phyloP scores from a whole-genome alignment of 1,139 yeast genomes.

The Sugiyamaella pinicola region DNA sequence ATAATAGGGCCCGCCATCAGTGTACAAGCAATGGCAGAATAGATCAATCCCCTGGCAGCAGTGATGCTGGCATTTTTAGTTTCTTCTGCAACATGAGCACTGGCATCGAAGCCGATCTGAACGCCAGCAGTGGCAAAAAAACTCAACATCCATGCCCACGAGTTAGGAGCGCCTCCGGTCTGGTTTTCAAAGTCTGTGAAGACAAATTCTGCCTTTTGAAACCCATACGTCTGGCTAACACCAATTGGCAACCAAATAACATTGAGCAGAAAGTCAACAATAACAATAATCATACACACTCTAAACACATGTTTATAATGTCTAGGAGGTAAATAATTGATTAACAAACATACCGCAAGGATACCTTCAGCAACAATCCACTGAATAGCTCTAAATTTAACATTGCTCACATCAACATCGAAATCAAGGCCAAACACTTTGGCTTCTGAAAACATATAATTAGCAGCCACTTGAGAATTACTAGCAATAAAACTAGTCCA shows the following conservation, averaged over 20 bases:
- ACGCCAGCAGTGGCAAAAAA: slow-evolving; percentile 36
- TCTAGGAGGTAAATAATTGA: slow-evolving; percentile 34
- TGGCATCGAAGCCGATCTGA: slow-evolving; percentile 57
- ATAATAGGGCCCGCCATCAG: slow-evolving; percentile 53
- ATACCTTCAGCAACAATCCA: slow-evolving; percentile 36
- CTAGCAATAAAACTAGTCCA: slow-evolving; percentile 38
- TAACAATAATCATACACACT: slow-evolving; percentile 27
- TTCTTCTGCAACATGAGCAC: slow-evolving; percentile 70
- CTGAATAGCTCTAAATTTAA: slow-evolving; percentile 36
- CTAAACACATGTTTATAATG: slow-evolving; percentile 33
- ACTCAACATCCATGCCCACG: slow-evolving; percentile 36
- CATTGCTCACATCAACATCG: slow-evolving; percentile 28
- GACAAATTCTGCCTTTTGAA: slow-evolving; percentile 59
- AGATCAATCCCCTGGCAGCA: slow-evolving; percentile 60
- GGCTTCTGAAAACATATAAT: slow-evolving; percentile 34
- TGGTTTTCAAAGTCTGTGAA: slow-evolving; percentile 61
- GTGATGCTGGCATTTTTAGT: slow-evolving; percentile 58
- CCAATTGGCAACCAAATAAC: slow-evolving; percentile 38
- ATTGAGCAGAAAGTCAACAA: slow-evolving; percentile 34
- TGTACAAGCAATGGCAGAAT: slow-evolving; percentile 57
- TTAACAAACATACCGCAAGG: slow-evolving; percentile 28
- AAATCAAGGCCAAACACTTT: slow-evolving; percentile 31
- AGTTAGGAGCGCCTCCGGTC: slow-evolving; percentile 58
- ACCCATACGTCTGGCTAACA: slow-evolving; percentile 35
- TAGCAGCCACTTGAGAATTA: slow-evolving; percentile 32